These are phyloP conservation scores for Eragrostis nindensis DNA, from an alignment of 176 grass and related monocot species.

Conservation along the genomic window DNA sequence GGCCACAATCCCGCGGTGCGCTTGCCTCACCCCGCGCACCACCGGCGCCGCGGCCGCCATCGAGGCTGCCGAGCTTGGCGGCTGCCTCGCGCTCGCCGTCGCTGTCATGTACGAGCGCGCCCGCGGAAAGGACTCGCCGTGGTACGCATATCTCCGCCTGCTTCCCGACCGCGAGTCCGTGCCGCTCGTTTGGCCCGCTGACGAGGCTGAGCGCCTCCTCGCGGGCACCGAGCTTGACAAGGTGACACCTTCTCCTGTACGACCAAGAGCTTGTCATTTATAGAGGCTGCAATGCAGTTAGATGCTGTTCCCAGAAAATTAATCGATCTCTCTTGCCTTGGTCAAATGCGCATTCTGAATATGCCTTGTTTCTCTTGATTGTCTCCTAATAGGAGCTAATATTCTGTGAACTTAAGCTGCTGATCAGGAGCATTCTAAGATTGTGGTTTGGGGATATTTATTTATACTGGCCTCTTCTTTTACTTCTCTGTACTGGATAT, in stretches of 20 bases:
- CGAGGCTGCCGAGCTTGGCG: conserved; percentile 60
- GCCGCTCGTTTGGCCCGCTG: conserved; percentile 75
- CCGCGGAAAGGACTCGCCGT: conserved; percentile 53
- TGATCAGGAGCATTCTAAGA: neutral
- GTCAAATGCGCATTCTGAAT: neutral
- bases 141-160: conserved; percentile 73
- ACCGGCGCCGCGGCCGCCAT: conserved; percentile 55
- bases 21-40: conserved; percentile 77
- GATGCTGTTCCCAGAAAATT: neutral
- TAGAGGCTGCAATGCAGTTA: neutral
- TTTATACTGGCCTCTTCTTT: neutral
- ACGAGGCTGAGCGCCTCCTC: conserved; percentile 65
- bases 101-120: conserved; percentile 86
- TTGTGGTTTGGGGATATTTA: neutral
- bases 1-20: conserved; percentile 71
- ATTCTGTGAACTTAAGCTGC: neutral
- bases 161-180: conserved; percentile 77
- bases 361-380: neutral
- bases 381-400: neutral
- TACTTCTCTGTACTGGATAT: too few species aligned
- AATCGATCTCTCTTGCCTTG: neutral
- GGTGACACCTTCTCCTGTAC: conserved; percentile 46
- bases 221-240: conserved; percentile 84
- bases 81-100: conserved; percentile 63
- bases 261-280: neutral